phyloP scores from a whole-genome alignment of 768 basidiomycete species.

The Suillus hirtellus region DNA sequence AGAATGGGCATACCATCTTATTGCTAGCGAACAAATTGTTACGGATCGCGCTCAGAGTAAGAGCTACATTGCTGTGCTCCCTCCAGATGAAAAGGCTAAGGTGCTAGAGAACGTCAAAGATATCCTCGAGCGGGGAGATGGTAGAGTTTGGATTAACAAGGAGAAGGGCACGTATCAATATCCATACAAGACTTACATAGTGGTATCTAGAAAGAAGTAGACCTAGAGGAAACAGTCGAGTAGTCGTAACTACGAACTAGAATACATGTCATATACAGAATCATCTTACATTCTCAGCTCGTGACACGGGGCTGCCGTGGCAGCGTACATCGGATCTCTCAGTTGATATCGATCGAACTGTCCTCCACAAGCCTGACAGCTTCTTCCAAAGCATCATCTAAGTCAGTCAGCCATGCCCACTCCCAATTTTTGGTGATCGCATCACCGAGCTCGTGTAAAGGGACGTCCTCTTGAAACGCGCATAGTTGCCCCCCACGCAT shows the following conservation, averaged over 20 bases:
- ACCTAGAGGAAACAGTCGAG: not conserved
- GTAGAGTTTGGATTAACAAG: conserved; percentile 75
- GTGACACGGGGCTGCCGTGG: not conserved
- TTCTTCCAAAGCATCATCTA: conserved; percentile 24
- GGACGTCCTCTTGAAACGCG: conserved; percentile 23
- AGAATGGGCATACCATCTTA: conserved; percentile 52
- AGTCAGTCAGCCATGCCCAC: conserved; percentile 42
- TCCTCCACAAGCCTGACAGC: conserved; percentile 20
- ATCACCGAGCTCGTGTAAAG: conserved; percentile 41
- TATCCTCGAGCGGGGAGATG: conserved; percentile 61
- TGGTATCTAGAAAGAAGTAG: conserved; percentile 50
- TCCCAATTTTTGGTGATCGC: conserved; percentile 55
- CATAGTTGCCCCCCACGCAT: conserved; percentile 19
- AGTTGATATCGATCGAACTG: not conserved
- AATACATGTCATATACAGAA: not conserved
- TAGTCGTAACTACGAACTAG: not conserved
- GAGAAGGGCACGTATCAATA: conserved; percentile 74
- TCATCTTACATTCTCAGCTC: not conserved
- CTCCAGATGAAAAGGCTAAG: conserved; percentile 54
- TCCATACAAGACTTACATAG: conserved; percentile 69
- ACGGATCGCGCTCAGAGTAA: conserved; percentile 77
- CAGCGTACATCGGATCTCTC: not conserved
- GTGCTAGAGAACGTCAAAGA: conserved; percentile 51
- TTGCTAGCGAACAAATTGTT: conserved; percentile 53
- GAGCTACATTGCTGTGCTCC: conserved; percentile 75